Percentiles rank a stretch among this genome's conserved stretches.
Conservation (phyloP, 2,329 filamentous ascomycete species). For the Didymella arachidicola region DNA sequence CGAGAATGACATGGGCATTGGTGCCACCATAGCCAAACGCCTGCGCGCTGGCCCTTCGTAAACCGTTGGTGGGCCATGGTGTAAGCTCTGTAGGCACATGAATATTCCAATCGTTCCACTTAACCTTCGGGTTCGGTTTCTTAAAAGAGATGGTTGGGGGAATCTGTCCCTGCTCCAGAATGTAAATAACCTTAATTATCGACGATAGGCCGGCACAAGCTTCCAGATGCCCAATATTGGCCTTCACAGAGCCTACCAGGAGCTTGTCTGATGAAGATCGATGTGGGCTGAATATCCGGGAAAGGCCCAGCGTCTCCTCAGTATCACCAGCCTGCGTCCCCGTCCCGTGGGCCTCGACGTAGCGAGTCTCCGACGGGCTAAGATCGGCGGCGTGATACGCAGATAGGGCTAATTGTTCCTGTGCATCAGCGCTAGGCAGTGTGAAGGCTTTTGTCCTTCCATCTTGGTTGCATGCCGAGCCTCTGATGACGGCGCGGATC, state of each 20-base stretch:
- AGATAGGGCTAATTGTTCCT: constrained; percentile 38
- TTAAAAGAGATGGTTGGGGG: constrained; percentile 38
- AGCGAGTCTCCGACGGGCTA: constrained; percentile 34
- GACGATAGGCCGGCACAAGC: constrained; percentile 50
- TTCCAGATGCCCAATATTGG: constrained; percentile 52
- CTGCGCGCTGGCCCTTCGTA: constrained; percentile 55
- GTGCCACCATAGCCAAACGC: constrained; percentile 47
- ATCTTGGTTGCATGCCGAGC: constrained; percentile 57
- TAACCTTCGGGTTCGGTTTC: constrained; percentile 25
- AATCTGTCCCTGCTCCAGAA: constrained; percentile 49
- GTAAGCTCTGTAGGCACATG: constrained; percentile 21
- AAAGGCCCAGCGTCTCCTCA: constrained; percentile 36
- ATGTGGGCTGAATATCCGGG: constrained; percentile 36
- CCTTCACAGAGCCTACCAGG: constrained; percentile 13
- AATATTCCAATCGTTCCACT: constrained; percentile 21
- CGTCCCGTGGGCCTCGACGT: constrained; percentile 56
- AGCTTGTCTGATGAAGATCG: constrained; percentile 20
- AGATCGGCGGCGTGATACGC: constrained; percentile 34
- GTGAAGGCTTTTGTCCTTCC: constrained; percentile 65
- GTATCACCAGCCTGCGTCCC: constrained; percentile 60
- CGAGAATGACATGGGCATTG: constrained; percentile 10
- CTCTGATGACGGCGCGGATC: constrained; percentile 55
- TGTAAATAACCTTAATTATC: constrained; percentile 50
- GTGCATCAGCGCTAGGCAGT: constrained; percentile 63
- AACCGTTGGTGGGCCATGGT: constrained; percentile 32